phyloP scores from a whole-genome alignment of 768 basidiomycete genomes.

The Suillus americanus region DNA sequence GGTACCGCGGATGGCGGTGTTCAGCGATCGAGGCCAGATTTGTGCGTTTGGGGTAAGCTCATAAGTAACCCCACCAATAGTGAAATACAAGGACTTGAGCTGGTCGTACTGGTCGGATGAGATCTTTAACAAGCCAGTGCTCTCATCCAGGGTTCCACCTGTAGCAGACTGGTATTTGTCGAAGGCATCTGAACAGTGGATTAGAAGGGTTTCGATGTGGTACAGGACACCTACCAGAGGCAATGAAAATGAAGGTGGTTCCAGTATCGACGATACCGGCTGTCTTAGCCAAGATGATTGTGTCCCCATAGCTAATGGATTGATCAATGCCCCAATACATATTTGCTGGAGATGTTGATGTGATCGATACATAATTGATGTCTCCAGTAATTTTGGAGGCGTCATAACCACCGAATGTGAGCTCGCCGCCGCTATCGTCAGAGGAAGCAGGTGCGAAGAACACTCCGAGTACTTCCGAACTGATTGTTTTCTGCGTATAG shows the following conservation, averaged over 20 bases:
- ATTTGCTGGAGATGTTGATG: slow-evolving; percentile 20
- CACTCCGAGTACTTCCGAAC: no score
- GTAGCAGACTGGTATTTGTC: slow-evolving; percentile 23
- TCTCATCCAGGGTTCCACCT: slow-evolving; percentile 23
- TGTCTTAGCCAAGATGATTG: slow-evolving; percentile 17
- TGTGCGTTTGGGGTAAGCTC: slow-evolving; percentile 27
- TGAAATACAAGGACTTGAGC: slow-evolving; percentile 26
- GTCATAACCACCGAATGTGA: slow-evolving; percentile 30
- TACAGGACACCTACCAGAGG: slow-evolving; percentile 1
- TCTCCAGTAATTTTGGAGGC: slow-evolving; percentile 9
- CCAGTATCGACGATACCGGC: slow-evolving; percentile 37
- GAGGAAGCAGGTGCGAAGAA: no score
- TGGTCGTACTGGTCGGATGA: slow-evolving; percentile 23
- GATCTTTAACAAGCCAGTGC: slow-evolving; percentile 30
- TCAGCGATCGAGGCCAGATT: slow-evolving; percentile 34
- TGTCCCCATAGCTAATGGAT: slow-evolving; percentile 26
- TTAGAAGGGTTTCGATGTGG: slow-evolving; percentile 20
- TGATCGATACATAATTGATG: slow-evolving; percentile 23
- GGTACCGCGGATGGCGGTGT: slow-evolving; percentile 27
- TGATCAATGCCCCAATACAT: slow-evolving; percentile 33
- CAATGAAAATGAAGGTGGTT: slow-evolving; percentile 23
- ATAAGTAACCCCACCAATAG: slow-evolving; percentile 21
- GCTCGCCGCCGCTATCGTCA: slow-evolving; percentile 12
- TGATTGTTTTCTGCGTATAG: no score
- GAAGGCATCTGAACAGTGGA: slow-evolving; percentile 25